Evolutionary conservation across 2,329 filamentous ascomycete species (phyloP).

Genomic region (Pestalotiopsis sp.): DNA sequence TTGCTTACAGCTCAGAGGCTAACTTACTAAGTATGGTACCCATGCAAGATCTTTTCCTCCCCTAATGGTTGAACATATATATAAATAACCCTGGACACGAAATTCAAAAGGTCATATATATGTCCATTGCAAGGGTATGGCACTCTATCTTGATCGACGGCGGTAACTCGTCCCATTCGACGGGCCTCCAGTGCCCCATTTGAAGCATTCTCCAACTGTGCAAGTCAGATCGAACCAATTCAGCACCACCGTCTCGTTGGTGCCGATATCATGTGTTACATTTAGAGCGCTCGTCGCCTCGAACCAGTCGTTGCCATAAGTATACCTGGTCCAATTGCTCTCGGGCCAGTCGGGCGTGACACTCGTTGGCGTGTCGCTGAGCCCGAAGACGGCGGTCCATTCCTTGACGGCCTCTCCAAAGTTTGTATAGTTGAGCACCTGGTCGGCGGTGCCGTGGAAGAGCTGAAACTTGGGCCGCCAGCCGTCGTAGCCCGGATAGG

Average conservation of each 20-base stretch:
- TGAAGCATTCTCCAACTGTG: conserved; percentile 33
- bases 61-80: too few relatives aligned
- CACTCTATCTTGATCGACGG: not conserved
- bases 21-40: too few relatives aligned
- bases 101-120: too few relatives aligned
- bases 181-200: conserved; percentile 34
- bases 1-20: too few relatives aligned
- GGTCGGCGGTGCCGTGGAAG: conserved; percentile 57
- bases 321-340: conserved; percentile 37
- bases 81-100: too few relatives aligned
- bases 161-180: not conserved
- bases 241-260: conserved; percentile 38
- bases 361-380: conserved; percentile 29
- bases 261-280: conserved; percentile 41
- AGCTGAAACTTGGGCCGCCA: conserved; percentile 58
- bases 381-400: conserved; percentile 47
- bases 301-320: conserved; percentile 40
- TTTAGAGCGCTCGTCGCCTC: conserved; percentile 41
- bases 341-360: conserved; percentile 35
- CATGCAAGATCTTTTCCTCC: too few relatives aligned
- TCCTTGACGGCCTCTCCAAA: conserved; percentile 57
- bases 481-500: conserved; percentile 53
- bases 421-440: conserved; percentile 52
- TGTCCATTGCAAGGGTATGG: too few relatives aligned
- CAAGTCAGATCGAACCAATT: conserved; percentile 40